A percentile compares a stretch with the other conserved stretches of the same genome.
phyloP scores from a whole-genome alignment of 768 basidiomycete species.

The Rhodotorula taiwanensis region DNA sequence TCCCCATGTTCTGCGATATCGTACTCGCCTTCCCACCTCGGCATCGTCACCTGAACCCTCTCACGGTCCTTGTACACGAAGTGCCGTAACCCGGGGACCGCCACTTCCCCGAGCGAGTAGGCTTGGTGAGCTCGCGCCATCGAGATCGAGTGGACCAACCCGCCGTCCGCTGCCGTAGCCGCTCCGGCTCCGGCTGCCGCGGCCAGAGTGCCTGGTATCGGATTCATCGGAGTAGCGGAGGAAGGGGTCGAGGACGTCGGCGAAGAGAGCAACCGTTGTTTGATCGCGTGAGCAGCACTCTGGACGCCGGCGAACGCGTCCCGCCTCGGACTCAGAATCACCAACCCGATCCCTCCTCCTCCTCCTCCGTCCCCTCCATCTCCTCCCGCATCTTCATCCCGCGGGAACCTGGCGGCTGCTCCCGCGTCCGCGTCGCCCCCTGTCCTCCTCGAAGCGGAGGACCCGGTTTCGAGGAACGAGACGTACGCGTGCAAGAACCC shows the following conservation, averaged over 20 bases:
- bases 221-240: no score
- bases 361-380: no score
- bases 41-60: constrained; percentile 81
- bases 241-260: no score
- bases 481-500: constrained; percentile 90
- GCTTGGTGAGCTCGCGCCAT: constrained; percentile 7
- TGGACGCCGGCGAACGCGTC: constrained; percentile 75
- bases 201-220: no score
- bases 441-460: constrained; percentile 33
- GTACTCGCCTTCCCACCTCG: constrained; percentile 81
- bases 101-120: constrained; percentile 52
- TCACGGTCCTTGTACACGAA: constrained; percentile 88
- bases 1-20: constrained; percentile 55
- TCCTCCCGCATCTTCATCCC: no score
- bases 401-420: constrained; percentile 20
- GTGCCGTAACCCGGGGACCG: constrained; percentile 84
- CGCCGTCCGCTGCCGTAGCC: constrained; percentile 46
- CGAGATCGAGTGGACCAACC: constrained; percentile 15
- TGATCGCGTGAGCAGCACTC: constrained; percentile 63
- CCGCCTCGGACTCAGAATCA: constrained; percentile 51
- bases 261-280: constrained; percentile 41
- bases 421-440: constrained; percentile 36
- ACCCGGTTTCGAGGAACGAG: constrained; percentile 37
- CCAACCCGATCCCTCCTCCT: constrained; percentile 53
- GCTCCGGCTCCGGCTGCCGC: no score